Conservation (phyloP, 768 basidiomycete genomes). For the Termitomyces sp. region DNA sequence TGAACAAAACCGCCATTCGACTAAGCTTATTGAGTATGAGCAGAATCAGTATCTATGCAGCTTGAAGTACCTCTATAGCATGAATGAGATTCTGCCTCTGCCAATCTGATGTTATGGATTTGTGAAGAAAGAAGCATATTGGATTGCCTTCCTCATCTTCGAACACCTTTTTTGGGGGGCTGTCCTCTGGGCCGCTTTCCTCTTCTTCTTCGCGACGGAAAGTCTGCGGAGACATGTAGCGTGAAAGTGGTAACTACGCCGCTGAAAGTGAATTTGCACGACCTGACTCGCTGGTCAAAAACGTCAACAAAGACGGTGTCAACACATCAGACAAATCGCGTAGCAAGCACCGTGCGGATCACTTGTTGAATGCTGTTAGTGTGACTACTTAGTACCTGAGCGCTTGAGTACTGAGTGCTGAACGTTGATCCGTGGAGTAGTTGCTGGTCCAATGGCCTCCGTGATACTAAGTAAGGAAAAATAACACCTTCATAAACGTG, state of each 20-base stretch:
- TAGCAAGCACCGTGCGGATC: too few species aligned
- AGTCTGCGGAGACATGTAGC: neutral
- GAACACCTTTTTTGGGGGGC: constrained; percentile 16
- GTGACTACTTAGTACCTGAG: too few species aligned
- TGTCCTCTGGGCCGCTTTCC: constrained; percentile 9
- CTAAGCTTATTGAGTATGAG: constrained; percentile 6
- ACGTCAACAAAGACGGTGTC: too few species aligned
- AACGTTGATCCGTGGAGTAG: too few species aligned
- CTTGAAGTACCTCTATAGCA: constrained; percentile 31
- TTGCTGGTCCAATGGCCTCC: too few species aligned
- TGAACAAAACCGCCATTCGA: constrained; percentile 20
- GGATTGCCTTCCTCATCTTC: constrained; percentile 22
- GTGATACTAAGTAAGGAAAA: too few species aligned
- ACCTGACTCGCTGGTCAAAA: too few species aligned
- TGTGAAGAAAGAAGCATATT: constrained; percentile 32
- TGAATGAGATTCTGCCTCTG: constrained; percentile 18
- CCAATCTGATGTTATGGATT: constrained; percentile 22
- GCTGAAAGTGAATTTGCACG: too few species aligned
- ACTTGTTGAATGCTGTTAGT: too few species aligned
- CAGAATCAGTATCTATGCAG: neutral
- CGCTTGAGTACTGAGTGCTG: too few species aligned
- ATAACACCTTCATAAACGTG: too few species aligned
- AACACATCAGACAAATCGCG: too few species aligned
- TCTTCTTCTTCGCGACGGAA: constrained; percentile 4
- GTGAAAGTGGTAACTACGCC: neutral